Base-by-base conservation (phyloP, 441 rosid species). In the Daphne laureola region DNA sequence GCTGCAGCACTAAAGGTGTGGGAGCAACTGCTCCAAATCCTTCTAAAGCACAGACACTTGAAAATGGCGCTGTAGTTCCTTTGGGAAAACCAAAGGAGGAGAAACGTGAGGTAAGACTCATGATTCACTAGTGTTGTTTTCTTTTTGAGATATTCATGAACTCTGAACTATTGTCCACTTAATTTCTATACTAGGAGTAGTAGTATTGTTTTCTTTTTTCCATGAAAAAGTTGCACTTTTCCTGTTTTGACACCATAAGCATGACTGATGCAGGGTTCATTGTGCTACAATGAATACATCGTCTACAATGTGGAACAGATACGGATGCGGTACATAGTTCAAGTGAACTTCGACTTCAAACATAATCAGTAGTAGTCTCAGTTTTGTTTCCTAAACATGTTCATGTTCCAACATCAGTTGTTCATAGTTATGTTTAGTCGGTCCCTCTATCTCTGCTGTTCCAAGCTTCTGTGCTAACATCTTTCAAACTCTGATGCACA, bases 281-380 rank as follows among this genome's bases (percentile, higher is more conserved):
- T 91, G 49, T 13, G 66, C 65, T 84, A 82, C 80, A 88, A 88
- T 11, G 95, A 91, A 57, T 91, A 83, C 74, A 79, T 86, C 40
- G 95, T 91, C 17, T 88, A 86, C 84, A 79, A 80, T 60, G 91
- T 84, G 58, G 87, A 79, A 64, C 95, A 84, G 69, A 87, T 91
- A 48, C 73, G 79, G 73, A 83, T 85, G 95, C 81, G 85, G 17
- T 82, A 87, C 44, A 72, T 83, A 58, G 70, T 90, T 59, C 90
- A 83, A 76, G 96, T 80, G 71, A 80, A 83, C 67, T 85, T 87
- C 77, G 80, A 78, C 38, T 31, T 31, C 38, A 81, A 78, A 14
- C 83, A 67, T 75, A 55, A 61, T 13, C 4, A 56, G 53, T 50
- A 36, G 40, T 31, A 5, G 18, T 49, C 54, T 6, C 25, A 5